Evolutionary conservation across 2,329 filamentous ascomycete genomes (phyloP), one percentile per base, ranked within the genome.

Genomic region (Xylaria sp.): DNA sequence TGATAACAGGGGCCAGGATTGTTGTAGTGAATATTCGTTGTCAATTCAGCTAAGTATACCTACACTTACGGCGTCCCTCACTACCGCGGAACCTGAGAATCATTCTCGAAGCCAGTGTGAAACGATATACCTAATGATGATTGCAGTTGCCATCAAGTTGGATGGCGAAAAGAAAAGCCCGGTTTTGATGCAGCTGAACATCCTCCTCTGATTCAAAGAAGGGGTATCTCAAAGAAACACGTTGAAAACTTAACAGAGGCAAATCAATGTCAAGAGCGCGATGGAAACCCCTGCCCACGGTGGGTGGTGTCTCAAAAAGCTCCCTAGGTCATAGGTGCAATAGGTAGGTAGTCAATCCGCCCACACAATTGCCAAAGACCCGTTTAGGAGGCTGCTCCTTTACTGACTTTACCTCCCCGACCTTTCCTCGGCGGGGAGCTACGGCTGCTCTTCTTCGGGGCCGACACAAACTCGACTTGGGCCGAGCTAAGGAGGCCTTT

Each of bases 401-500:
- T 67, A 18, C 52, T 19, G 4, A 50, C 39, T 53, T 67, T 70
- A 18, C 61, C 61, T 30, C 58, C 64, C 37, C 63, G 61, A 13
- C 37, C 59, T 46, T 65, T 68, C 52, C 56, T 64, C 16, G 57
- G 50, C 1, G 63, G 58, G 42, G 65, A 63, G 3, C 57, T 8
- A 10, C 58, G 53, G 47, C 52, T 58, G 6, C 61, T 57, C 46
- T 65, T 67, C 35, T 59, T 61, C 11, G 64, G 66, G 11, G 64
- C 55, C 4, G 67, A 68, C 10, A 67, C 55, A 34, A 68, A 68
- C 61, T 75, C 70, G 18, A 71, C 71, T 19, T 70, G 68, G 1
- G 71, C 71, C 7, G 66, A 65, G 53, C 68, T 69, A 6, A 78
- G 63, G 37, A 77, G 65, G 18, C 75, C 73, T 58, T 68, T 63